These are phyloP conservation scores for Gynostemma pentaphyllum DNA, from an alignment of 306 rosid genomes.

Conservation along the genomic window DNA sequence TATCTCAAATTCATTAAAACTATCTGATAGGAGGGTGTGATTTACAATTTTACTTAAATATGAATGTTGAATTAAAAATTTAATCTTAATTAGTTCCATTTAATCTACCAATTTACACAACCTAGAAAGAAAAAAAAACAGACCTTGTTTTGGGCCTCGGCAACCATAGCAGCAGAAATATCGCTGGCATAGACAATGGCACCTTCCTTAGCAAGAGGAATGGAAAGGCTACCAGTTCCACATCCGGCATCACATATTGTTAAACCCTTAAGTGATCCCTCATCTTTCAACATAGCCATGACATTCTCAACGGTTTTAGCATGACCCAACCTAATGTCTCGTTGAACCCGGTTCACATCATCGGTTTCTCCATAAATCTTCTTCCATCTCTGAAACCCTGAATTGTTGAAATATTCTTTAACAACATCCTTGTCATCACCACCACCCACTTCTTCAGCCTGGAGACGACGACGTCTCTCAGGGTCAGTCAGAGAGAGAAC, in stretches of 20 bases:
- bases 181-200: slow-evolving; percentile 61
- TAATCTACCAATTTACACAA: background rate
- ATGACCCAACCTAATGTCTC: slow-evolving; percentile 73
- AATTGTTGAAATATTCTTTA: slow-evolving; percentile 78
- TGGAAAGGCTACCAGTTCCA: slow-evolving; percentile 84
- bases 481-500: slow-evolving; percentile 69
- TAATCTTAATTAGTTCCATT: too few species aligned
- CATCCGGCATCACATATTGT: slow-evolving; percentile 87
- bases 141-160: slow-evolving; percentile 77
- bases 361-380: slow-evolving; percentile 89
- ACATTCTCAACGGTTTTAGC: slow-evolving; percentile 78
- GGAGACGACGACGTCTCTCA: slow-evolving; percentile 52
- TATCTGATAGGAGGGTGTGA: too few species aligned
- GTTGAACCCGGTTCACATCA: slow-evolving; percentile 78
- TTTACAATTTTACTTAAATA: too few species aligned
- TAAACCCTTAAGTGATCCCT: slow-evolving; percentile 46
- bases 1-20: too few species aligned
- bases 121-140: background rate
- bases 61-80: too few species aligned
- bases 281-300: slow-evolving; percentile 55
- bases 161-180: slow-evolving; percentile 86
- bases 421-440: slow-evolving; percentile 92
- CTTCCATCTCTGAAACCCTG: slow-evolving; percentile 91
- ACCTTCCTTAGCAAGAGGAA: slow-evolving; percentile 82
- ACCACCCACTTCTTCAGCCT: slow-evolving; percentile 95